A percentile compares a stretch with the other conserved stretches of the same genome.
These are phyloP conservation scores for Diaporthe citri DNA, from an alignment of 2,329 filamentous ascomycete species.

Conservation along the genomic window DNA sequence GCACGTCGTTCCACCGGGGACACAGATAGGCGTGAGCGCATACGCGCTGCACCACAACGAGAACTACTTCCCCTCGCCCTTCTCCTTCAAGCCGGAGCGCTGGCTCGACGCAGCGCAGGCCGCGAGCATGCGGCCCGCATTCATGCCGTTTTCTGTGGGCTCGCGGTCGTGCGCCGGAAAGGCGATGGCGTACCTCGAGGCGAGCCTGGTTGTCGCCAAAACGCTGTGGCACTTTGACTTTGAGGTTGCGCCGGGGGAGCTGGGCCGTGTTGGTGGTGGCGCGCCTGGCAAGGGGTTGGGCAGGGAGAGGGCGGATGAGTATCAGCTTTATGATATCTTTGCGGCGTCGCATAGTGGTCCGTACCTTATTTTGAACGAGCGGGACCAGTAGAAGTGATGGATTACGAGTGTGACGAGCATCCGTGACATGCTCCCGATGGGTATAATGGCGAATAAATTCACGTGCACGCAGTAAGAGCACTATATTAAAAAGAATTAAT, in stretches of 20 bases:
- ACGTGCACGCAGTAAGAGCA: not conserved
- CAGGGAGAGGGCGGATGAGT: constrained; percentile 24
- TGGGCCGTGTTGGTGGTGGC: not conserved
- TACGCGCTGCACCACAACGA: constrained; percentile 58
- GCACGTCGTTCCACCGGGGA: constrained; percentile 28
- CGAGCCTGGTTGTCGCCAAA: constrained; percentile 22
- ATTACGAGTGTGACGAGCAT: not conserved
- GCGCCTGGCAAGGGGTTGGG: not conserved
- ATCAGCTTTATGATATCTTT: constrained; percentile 23
- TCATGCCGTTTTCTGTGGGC: not conserved
- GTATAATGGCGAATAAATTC: not conserved
- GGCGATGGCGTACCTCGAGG: constrained; percentile 29
- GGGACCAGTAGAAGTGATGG: not conserved
- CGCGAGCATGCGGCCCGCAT: constrained; percentile 41
- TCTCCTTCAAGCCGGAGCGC: constrained; percentile 55
- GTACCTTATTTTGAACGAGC: constrained; percentile 5
- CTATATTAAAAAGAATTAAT: too few relatives aligned
- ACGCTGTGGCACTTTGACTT: constrained; percentile 29
- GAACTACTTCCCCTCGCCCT: constrained; percentile 55
- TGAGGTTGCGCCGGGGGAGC: not conserved
- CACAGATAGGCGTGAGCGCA: constrained; percentile 53
- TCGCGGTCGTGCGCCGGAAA: constrained; percentile 14
- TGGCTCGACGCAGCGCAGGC: constrained; percentile 50
- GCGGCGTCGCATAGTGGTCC: constrained; percentile 13
- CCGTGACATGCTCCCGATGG: not conserved